A percentile compares a stretch with the other conserved stretches of the same genome.
phyloP scores from a whole-genome alignment of 306 rosid species.

The Quercus ilex region DNA sequence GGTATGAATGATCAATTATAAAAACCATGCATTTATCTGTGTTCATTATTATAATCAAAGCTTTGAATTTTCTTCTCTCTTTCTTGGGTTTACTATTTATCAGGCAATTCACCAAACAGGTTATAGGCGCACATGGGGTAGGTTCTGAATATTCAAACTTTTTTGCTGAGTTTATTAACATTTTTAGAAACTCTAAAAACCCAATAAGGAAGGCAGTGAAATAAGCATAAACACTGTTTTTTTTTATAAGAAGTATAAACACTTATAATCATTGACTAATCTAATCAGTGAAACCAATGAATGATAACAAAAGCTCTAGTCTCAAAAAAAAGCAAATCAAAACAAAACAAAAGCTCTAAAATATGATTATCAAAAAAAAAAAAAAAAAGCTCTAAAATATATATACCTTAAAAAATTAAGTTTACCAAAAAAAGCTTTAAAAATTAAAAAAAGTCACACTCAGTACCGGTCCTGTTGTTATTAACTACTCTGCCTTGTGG shows the following conservation, averaged over 20 bases:
- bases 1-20: conserved; percentile 1
- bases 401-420: too few relatives aligned
- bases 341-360: too few relatives aligned
- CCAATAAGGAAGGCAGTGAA: background rate
- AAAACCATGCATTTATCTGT: conserved; percentile 25
- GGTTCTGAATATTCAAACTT: conserved; percentile 2
- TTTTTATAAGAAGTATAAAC: background rate
- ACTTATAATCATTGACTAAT: background rate
- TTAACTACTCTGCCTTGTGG: background rate
- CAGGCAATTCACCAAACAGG: conserved; percentile 27
- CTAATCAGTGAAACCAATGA: background rate
- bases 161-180: background rate
- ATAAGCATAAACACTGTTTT: background rate
- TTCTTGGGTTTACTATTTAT: conserved; percentile 14
- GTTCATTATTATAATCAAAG: conserved; percentile 5
- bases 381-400: background rate
- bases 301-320: background rate
- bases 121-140: conserved; percentile 50
- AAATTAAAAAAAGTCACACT: background rate
- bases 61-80: conserved; percentile 19
- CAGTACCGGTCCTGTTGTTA: background rate
- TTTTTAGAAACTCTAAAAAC: background rate
- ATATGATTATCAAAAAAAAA: too few relatives aligned
- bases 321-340: too few relatives aligned
- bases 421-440: too few relatives aligned